phyloP scores from a whole-genome alignment of 1,284 basidiomycete genomes.

The Moesziomyces globuligerus region DNA sequence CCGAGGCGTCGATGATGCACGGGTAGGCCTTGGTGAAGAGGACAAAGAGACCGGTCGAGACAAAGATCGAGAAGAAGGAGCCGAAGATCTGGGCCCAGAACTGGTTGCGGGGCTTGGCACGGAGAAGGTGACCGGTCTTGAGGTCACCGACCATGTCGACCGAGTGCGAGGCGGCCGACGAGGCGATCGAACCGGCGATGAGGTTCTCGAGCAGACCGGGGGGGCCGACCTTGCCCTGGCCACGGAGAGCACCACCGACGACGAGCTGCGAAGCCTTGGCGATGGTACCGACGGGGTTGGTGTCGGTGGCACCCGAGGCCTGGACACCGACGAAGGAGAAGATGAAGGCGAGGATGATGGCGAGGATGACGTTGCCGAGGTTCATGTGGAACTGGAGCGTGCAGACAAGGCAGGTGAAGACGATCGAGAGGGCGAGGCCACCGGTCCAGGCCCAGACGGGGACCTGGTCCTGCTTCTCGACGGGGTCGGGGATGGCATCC shows the following conservation, averaged over 20 bases:
- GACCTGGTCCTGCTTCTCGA: constrained; percentile 71
- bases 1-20: constrained; percentile 71
- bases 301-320: constrained; percentile 60
- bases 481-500: constrained; percentile 50
- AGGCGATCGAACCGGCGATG: constrained; percentile 73
- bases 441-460: constrained; percentile 73
- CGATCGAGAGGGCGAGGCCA: constrained; percentile 71
- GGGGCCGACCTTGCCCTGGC: constrained; percentile 70
- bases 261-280: constrained; percentile 62
- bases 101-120: constrained; percentile 76
- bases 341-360: constrained; percentile 71
- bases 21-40: constrained; percentile 72
- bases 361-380: constrained; percentile 69
- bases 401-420: constrained; percentile 73
- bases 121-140: constrained; percentile 77
- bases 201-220: constrained; percentile 73
- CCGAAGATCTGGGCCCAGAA: constrained; percentile 72
- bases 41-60: constrained; percentile 51
- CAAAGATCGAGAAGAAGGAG: constrained; percentile 51
- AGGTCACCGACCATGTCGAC: constrained; percentile 79
- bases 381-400: constrained; percentile 61
- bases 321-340: constrained; percentile 79
- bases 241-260: constrained; percentile 57
- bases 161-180: constrained; percentile 74
- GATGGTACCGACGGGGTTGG: constrained; percentile 54